Evolutionary conservation across 345 rosid species (phyloP).

Genomic region (Lagerstroemia speciosa): DNA sequence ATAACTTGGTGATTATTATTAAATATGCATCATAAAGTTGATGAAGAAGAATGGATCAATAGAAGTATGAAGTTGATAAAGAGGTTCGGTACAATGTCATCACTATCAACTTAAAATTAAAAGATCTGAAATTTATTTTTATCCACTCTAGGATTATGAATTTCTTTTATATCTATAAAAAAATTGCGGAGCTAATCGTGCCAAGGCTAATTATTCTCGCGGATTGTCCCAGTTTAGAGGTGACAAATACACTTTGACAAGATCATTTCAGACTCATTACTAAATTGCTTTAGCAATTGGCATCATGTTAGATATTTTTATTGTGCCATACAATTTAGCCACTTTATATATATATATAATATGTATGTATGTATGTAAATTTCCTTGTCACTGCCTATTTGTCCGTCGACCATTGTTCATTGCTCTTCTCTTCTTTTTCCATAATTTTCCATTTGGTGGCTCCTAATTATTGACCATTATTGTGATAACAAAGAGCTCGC

Average conservation of each 20-base stretch:
- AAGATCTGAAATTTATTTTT: too few species aligned
- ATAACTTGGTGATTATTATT: background rate
- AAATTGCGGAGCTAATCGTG: too few species aligned
- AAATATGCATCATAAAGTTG: background rate
- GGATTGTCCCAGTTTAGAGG: background rate
- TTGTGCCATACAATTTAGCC: background rate
- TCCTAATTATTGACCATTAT: background rate
- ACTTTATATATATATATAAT: background rate
- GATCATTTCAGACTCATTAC: background rate
- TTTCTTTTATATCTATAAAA: too few species aligned
- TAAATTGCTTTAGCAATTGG: background rate
- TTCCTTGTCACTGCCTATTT: background rate
- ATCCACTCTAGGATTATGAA: too few species aligned
- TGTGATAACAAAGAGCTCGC: background rate
- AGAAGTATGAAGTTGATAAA: too few species aligned
- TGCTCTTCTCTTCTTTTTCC: background rate
- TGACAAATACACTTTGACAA: background rate
- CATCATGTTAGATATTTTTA: background rate
- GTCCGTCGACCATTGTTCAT: background rate
- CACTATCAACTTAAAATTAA: too few species aligned
- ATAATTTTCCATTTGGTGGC: background rate
- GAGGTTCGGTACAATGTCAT: too few species aligned
- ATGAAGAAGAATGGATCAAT: background rate
- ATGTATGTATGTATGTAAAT: background rate
- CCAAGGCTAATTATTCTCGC: background rate